These are phyloP conservation scores for Fraxinus nigra DNA, from an alignment of 305 asterid species.

Conservation along the genomic window DNA sequence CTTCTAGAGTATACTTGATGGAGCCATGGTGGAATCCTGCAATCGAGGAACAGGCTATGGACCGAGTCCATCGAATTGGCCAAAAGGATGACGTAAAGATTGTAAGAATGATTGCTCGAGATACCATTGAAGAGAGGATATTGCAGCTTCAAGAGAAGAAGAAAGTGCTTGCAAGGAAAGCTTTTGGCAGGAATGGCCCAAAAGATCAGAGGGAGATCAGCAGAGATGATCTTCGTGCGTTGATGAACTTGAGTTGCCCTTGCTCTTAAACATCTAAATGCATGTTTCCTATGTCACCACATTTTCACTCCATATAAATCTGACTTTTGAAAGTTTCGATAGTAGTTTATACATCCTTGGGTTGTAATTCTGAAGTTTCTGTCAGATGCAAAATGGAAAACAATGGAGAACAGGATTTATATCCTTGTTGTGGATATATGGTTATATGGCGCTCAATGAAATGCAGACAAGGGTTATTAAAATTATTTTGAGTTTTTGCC, in stretches of 20 bases:
- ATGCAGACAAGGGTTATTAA: neutral
- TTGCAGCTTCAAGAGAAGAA: slow-evolving; percentile 73
- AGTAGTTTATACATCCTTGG: neutral
- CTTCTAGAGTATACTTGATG: slow-evolving; percentile 71
- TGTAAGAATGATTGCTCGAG: slow-evolving; percentile 70
- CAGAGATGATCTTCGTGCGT: slow-evolving; percentile 56
- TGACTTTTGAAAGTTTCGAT: neutral
- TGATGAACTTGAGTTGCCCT: slow-evolving; percentile 53
- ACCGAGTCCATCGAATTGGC: slow-evolving; percentile 88
- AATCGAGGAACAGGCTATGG: slow-evolving; percentile 96
- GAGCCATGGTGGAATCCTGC: slow-evolving; percentile 99
- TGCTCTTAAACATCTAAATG: neutral
- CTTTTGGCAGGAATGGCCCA: slow-evolving; percentile 52
- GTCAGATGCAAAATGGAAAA: neutral
- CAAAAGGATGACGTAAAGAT: slow-evolving; percentile 70
- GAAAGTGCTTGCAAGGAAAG: slow-evolving; percentile 60
- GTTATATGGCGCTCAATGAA: slow-evolving; percentile 1
- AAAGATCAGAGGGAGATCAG: slow-evolving; percentile 56
- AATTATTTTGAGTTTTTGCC: neutral
- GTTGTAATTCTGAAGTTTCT: neutral
- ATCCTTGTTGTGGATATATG: neutral
- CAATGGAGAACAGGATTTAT: neutral
- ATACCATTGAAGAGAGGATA: slow-evolving; percentile 79
- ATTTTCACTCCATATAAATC: neutral
- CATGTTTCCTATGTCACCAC: neutral